phyloP scores from a whole-genome alignment of 495 filamentous ascomycete genomes.

The Neurospora tetrasperma region DNA sequence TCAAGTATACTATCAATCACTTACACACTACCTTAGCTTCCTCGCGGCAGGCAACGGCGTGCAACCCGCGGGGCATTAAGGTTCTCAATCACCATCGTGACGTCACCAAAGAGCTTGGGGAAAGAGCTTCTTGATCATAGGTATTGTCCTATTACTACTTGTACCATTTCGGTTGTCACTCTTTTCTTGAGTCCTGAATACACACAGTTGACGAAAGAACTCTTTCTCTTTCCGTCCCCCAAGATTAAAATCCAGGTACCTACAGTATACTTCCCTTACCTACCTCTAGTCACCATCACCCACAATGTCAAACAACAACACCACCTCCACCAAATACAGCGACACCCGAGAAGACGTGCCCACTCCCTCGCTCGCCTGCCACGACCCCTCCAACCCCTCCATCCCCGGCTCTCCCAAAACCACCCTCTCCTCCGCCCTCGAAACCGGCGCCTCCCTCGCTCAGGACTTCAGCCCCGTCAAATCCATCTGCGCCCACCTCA shows the following conservation, averaged over 20 bases:
- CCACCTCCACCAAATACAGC: no score
- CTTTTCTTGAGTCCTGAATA: neutral
- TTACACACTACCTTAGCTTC: no score
- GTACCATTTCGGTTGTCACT: neutral
- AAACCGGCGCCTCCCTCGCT: constrained; percentile 47
- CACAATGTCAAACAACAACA: no score
- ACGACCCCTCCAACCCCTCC: neutral
- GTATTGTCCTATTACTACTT: no score
- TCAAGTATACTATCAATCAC: no score
- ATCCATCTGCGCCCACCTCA: constrained; percentile 71
- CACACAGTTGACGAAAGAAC: no score
- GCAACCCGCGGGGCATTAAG: neutral
- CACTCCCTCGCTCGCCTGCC: neutral
- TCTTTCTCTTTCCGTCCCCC: no score
- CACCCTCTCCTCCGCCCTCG: constrained; percentile 49
- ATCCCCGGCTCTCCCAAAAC: constrained; percentile 42
- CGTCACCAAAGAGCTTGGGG: neutral
- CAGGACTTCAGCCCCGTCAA: constrained; percentile 65
- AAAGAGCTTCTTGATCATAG: neutral
- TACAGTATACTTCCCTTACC: no score
- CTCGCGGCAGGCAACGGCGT: neutral
- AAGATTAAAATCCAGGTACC: no score
- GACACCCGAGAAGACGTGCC: neutral
- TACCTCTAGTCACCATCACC: no score
- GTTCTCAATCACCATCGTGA: neutral